Conservation (phyloP, 768 basidiomycete genomes). For the Lactarius hatsudake region DNA sequence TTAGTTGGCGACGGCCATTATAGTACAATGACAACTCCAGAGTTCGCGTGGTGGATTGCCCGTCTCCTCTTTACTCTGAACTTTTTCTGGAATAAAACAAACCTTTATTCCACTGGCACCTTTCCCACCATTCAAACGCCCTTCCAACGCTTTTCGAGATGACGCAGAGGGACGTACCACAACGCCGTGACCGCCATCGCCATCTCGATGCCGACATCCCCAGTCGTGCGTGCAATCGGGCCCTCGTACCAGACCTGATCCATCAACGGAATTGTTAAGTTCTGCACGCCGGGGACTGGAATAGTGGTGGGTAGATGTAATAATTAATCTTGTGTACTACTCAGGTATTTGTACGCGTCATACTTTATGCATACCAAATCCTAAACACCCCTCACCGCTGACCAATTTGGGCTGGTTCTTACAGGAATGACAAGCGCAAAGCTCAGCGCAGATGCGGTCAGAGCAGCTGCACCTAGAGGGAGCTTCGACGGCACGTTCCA, state of each 20-base stretch:
- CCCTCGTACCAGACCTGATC: slow-evolving; percentile 69
- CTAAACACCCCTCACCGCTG: no score
- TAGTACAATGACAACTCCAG: no score
- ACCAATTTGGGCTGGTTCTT: no score
- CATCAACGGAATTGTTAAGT: no score
- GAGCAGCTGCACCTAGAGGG: slow-evolving; percentile 62
- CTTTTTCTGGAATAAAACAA: not conserved
- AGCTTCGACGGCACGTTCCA: slow-evolving; percentile 57
- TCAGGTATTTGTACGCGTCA: no score
- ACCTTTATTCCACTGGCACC: not conserved
- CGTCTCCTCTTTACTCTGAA: not conserved
- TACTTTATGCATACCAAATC: no score
- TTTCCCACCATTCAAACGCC: not conserved
- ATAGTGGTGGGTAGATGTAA: no score
- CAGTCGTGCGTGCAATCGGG: slow-evolving; percentile 59
- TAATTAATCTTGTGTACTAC: no score
- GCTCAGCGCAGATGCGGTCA: slow-evolving; percentile 48
- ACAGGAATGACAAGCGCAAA: slow-evolving; percentile 57
- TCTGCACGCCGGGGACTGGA: no score
- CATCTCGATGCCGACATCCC: slow-evolving; percentile 70
- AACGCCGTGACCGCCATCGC: slow-evolving; percentile 49
- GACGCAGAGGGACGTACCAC: slow-evolving; percentile 44
- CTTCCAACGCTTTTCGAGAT: no score
- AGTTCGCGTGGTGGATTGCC: not conserved
- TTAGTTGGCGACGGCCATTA: no score